Conservation (phyloP, 169 alveolate species). For the Plasmodium ovale region DNA sequence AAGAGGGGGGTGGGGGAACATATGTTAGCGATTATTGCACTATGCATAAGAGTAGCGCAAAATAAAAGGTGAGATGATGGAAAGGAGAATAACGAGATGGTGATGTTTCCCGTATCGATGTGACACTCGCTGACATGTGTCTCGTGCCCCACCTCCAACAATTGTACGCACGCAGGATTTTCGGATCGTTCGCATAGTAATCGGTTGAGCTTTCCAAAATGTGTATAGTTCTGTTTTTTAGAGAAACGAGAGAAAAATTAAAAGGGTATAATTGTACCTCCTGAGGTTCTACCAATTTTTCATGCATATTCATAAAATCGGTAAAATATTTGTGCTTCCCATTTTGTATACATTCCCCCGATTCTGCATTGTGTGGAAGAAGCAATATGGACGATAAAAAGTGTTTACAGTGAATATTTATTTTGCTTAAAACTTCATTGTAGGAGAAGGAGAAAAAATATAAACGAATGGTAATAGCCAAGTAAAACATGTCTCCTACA, state of each 20-base stretch:
- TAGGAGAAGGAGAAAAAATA: slow-evolving; percentile 18
- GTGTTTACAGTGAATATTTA: slow-evolving; percentile 10
- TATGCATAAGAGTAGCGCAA: background rate
- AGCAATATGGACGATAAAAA: slow-evolving; percentile 21
- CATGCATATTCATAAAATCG: slow-evolving; percentile 21
- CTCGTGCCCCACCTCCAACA: slow-evolving; percentile 17
- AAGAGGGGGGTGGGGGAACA: no score
- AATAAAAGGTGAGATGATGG: background rate
- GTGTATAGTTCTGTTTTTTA: slow-evolving; percentile 21
- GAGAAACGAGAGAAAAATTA: slow-evolving; percentile 7
- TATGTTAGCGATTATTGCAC: no score
- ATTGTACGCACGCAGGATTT: slow-evolving; percentile 19
- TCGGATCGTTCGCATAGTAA: slow-evolving; percentile 19
- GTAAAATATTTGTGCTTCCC: slow-evolving; percentile 8
- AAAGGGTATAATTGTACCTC: slow-evolving; percentile 17
- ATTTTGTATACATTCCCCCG: background rate
- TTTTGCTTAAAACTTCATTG: slow-evolving; percentile 9
- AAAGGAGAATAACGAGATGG: background rate
- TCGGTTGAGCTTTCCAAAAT: slow-evolving; percentile 14
- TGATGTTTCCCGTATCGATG: no score
- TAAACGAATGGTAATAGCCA: slow-evolving; percentile 19
- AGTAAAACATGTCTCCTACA: slow-evolving; percentile 15
- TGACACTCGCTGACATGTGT: no score
- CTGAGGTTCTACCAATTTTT: slow-evolving; percentile 13
- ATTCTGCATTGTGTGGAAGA: background rate